Base-by-base conservation (phyloP, 345 rosid genomes). In the Orychophragmus violaceus region DNA sequence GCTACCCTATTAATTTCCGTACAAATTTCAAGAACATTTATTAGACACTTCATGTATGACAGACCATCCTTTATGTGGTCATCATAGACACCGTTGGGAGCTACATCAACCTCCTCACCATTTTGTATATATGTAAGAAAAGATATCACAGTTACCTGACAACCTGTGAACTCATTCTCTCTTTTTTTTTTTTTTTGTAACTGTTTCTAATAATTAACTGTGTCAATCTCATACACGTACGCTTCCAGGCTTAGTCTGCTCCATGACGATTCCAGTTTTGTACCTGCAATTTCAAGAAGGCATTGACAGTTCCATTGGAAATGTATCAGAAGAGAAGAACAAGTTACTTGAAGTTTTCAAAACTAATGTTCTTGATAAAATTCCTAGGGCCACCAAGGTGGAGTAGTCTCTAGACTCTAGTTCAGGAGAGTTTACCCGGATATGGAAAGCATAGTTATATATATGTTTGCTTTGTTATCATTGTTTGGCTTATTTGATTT, bases 51-150 rank as follows among this genome's bases (percentile, higher is more conserved):
- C 8, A 11, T 44, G 5, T 51, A n/a, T 42, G 22, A 37, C 75
- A 70, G 75, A 45, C 68, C 19, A 52, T 70, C 39, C 1, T 70
- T 23, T 70, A 62, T 59, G 56, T 71, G 57, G 21, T n/a, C 57
- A 71, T 62, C 69, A 9, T 70, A 44, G 48, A 62, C 69, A 32
- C 22, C 49, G 7, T 62, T 44, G 75, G 63, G 56, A 62, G 64
- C 69, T 62, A 44, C 69, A 24, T 71, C 18, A 54, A 22, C 50
- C 30, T 71, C 39, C 50, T 71, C 23, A 54, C 75, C 1, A 24
- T 54, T 4, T 33, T 71, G 39, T 71, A 71, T 63, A 54, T 54
- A 54, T 54, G 75, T 71, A 63, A 54, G 74, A 30, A 53, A 4
- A n/a, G n/a, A 54, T 14, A 5, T 12, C 59, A 33, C 13, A 45